These are phyloP conservation scores for Colletotrichum higginsianum DNA, from an alignment of 2,329 filamentous ascomycete genomes.

Conservation along the genomic window DNA sequence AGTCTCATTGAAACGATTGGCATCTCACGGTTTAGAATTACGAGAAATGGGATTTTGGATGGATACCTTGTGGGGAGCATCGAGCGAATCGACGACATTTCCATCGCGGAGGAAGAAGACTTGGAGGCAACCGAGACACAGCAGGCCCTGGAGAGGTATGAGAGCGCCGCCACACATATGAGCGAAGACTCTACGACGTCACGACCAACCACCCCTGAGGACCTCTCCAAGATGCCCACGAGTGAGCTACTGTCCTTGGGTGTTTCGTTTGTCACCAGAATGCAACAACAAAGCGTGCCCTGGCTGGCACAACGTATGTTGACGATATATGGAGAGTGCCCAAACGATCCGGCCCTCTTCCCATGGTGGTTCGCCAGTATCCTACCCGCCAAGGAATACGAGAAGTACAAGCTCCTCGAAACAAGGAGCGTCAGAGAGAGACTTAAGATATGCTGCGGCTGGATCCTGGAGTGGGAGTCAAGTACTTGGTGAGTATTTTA, in stretches of 20 bases:
- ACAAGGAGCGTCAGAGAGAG: conserved; percentile 84
- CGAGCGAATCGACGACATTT: conserved; percentile 86
- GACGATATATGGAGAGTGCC: conserved; percentile 82
- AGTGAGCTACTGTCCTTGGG: conserved; percentile 77
- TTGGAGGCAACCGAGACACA: conserved; percentile 78
- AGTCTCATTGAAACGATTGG: conserved; percentile 86
- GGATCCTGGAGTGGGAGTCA: conserved; percentile 81
- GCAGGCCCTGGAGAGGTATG: conserved; percentile 30
- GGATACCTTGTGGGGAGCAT: conserved; percentile 85
- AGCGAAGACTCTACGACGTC: conserved; percentile 24
- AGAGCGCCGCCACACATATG: conserved; percentile 31
- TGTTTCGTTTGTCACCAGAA: conserved; percentile 77
- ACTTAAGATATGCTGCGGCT: conserved; percentile 85
- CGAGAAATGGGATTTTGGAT: conserved; percentile 75
- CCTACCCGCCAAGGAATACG: conserved; percentile 80
- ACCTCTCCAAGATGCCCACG: conserved; percentile 75
- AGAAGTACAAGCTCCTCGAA: conserved; percentile 83
- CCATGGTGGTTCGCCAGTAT: conserved; percentile 94
- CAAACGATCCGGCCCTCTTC: conserved; percentile 81
- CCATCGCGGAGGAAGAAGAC: conserved; percentile 83
- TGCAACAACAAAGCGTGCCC: conserved; percentile 76
- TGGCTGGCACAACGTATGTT: conserved; percentile 84
- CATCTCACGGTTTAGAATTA: conserved; percentile 81
- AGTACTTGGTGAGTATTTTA: conserved; percentile 75
- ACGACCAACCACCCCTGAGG: conserved; percentile 45